Conservation (phyloP, 768 basidiomycete species). For the Termitomyces sp. region DNA sequence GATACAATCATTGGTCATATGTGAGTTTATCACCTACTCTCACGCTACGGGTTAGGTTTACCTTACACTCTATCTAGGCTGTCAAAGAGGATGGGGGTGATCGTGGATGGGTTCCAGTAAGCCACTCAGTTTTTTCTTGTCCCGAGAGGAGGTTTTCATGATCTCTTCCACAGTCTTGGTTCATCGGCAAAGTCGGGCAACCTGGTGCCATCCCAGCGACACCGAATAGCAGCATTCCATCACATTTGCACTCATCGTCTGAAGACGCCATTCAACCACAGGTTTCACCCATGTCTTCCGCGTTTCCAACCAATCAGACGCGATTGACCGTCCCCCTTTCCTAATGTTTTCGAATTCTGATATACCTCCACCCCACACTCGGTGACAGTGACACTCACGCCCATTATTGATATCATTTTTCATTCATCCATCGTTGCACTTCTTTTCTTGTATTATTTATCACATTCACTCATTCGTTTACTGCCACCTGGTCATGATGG, state of each 20-base stretch:
- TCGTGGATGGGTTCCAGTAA: slow-evolving; percentile 92
- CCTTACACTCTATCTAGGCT: slow-evolving; percentile 42
- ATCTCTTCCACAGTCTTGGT: slow-evolving; percentile 69
- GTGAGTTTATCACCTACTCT: slow-evolving; percentile 34
- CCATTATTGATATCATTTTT: slow-evolving; percentile 1
- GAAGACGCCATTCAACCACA: slow-evolving; percentile 45
- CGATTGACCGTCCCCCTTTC: slow-evolving; percentile 23
- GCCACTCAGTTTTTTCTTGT: slow-evolving; percentile 19
- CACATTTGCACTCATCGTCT: slow-evolving; percentile 19
- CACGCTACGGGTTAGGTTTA: slow-evolving; percentile 6
- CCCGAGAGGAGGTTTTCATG: background rate
- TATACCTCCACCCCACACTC: background rate
- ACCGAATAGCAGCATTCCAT: slow-evolving; percentile 34
- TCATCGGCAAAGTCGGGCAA: slow-evolving; percentile 78
- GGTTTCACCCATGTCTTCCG: slow-evolving; percentile 79
- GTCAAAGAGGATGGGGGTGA: slow-evolving; percentile 92
- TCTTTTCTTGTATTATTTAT: slow-evolving; percentile 11
- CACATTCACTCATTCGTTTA: slow-evolving; percentile 1
- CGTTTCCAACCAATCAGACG: slow-evolving; percentile 56
- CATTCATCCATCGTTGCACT: slow-evolving; percentile 4
- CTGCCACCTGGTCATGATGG: background rate
- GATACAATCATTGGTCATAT: slow-evolving; percentile 98
- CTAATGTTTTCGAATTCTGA: background rate
- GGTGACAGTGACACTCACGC: background rate
- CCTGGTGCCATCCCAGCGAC: slow-evolving; percentile 45